Percentiles rank a stretch among this genome's conserved stretches.
Conservation (phyloP, 495 filamentous ascomycete species). For the Ramalina intermedia region DNA sequence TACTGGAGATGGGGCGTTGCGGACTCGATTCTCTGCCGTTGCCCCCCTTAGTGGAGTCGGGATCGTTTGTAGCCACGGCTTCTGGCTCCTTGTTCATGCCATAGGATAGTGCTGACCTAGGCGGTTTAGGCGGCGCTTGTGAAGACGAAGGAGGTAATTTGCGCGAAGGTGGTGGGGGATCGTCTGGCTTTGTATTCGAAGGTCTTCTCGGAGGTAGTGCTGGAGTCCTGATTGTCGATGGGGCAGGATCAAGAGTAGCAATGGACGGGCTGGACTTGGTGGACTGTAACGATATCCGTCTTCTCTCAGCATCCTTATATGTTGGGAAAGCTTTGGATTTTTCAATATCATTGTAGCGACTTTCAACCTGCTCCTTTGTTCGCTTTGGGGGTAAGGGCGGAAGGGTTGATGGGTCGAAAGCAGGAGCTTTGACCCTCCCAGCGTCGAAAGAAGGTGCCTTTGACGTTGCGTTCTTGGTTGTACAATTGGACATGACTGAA, state of each 20-base stretch:
- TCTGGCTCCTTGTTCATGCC: constrained; percentile 20
- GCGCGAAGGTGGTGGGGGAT: constrained; percentile 13
- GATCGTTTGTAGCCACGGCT: constrained; percentile 2
- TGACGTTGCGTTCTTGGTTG: constrained; percentile 20
- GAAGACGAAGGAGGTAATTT: constrained; percentile 29
- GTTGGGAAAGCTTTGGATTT: constrained; percentile 8
- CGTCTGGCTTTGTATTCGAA: constrained; percentile 5
- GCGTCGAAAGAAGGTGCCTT: constrained; percentile 25
- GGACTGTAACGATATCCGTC: constrained; percentile 2
- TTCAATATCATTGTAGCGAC: constrained; percentile 10
- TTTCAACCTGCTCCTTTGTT: constrained; percentile 6
- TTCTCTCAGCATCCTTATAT: constrained; percentile 8
- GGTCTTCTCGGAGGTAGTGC: constrained; percentile 20
- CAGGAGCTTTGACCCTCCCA: constrained; percentile 25
- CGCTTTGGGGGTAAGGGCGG: constrained; percentile 31
- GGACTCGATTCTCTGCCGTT: constrained; percentile 3
- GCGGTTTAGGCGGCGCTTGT: constrained; percentile 13
- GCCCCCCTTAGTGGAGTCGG: constrained; percentile 8
- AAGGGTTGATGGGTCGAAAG: constrained; percentile 30
- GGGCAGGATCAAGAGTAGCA: constrained; percentile 3
- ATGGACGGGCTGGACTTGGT: constrained; percentile 10
- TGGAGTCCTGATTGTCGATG: constrained; percentile 15
- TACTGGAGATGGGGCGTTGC: constrained; percentile 2
- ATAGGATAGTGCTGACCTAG: constrained; percentile 27
- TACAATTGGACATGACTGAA: constrained; percentile 22